A percentile compares a stretch with the other conserved stretches of the same genome.
Conservation (phyloP, 2,329 filamentous ascomycete species). For the Lachnellula cervina region DNA sequence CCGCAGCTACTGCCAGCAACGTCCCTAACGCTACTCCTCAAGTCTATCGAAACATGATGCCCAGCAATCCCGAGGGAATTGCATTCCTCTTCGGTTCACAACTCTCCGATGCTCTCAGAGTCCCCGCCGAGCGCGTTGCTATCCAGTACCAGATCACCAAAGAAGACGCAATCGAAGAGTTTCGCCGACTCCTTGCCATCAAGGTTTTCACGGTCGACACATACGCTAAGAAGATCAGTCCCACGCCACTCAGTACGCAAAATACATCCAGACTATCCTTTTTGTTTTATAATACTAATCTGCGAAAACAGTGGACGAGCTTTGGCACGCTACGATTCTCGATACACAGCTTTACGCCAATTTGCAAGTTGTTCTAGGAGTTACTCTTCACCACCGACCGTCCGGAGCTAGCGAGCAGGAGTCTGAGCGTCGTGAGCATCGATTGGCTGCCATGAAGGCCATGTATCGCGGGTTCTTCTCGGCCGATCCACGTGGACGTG, state of each 20-base stretch:
- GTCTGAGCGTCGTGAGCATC: background rate
- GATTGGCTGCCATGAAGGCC: conserved; percentile 1
- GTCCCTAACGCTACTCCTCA: background rate
- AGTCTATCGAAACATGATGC: background rate
- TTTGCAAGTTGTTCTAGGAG: conserved; percentile 2
- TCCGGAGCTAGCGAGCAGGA: conserved; percentile 1
- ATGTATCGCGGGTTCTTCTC: background rate
- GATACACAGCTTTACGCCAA: conserved; percentile 9
- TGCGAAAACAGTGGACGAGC: conserved; percentile 1
- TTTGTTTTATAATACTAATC: background rate
- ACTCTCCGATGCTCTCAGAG: background rate
- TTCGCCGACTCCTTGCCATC: conserved; percentile 7
- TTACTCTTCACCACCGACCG: conserved; percentile 7
- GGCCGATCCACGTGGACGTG: background rate
- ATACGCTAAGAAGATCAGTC: conserved; percentile 7
- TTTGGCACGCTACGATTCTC: conserved; percentile 13
- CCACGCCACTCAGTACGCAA: conserved; percentile 2
- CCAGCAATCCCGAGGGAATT: background rate
- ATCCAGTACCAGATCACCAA: background rate
- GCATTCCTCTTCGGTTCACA: background rate
- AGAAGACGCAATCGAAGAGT: conserved; percentile 4
- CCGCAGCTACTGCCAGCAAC: background rate
- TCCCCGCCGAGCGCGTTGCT: background rate
- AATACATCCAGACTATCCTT: background rate
- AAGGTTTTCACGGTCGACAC: conserved; percentile 4